Percentiles rank a stretch among this genome's conserved stretches.
Evolutionary conservation across 768 basidiomycete genomes (phyloP).

Genomic region (Hydnomerulius pinastri): DNA sequence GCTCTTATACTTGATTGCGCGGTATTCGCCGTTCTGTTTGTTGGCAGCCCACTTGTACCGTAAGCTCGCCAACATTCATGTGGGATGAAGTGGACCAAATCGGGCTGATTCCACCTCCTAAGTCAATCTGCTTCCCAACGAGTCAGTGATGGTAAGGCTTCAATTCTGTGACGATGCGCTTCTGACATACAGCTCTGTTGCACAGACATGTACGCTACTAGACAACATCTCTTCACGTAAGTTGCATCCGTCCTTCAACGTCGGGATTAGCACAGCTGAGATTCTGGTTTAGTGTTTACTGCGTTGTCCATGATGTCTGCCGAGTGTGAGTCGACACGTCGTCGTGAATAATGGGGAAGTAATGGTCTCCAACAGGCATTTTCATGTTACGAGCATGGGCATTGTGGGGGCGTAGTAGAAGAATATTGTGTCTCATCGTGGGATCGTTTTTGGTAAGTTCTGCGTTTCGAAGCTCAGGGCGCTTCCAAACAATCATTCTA

Average conservation of each 20-base stretch:
- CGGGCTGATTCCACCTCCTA: no score
- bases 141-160: not conserved
- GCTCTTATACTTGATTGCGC: constrained; percentile 2
- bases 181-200: not conserved
- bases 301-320: not conserved
- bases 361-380: not conserved
- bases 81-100: not conserved
- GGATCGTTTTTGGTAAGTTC: constrained; percentile 1
- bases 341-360: not conserved
- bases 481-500: not conserved
- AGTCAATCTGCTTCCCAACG: not conserved
- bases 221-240: constrained; percentile 3
- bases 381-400: constrained; percentile 8
- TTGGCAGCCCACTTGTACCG: not conserved
- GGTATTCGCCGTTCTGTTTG: constrained; percentile 5
- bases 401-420: constrained; percentile 2
- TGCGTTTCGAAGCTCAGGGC: not conserved
- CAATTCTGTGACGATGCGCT: not conserved
- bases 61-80: constrained; percentile 2
- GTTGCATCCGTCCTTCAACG: not conserved
- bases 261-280: not conserved
- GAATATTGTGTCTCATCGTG: not conserved
- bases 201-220: constrained; percentile 3
- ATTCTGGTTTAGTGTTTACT: not conserved
- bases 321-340: not conserved